phyloP scores from a whole-genome alignment of 257 asterid genomes.

The Solanum pinnatisectum region DNA sequence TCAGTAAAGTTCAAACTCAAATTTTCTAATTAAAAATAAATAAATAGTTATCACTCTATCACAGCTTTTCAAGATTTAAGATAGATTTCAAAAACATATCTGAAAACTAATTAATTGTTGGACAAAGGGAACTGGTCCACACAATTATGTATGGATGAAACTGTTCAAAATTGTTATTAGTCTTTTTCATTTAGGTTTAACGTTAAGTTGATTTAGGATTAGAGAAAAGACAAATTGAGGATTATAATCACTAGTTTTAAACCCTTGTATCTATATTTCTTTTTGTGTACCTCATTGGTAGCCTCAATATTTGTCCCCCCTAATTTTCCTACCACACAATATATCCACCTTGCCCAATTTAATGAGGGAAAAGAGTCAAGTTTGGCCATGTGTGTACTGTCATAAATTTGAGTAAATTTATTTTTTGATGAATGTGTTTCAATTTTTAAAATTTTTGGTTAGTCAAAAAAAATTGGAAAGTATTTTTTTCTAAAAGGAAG shows the following conservation, averaged over 20 bases:
- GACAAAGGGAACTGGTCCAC: not conserved
- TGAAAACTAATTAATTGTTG: not conserved
- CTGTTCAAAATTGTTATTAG: not conserved
- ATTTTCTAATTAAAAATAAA: not conserved
- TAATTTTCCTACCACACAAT: not conserved
- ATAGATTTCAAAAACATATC: not conserved
- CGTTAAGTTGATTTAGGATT: not conserved
- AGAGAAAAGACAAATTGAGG: not conserved
- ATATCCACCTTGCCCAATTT: not conserved
- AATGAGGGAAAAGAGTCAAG: not conserved
- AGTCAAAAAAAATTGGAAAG: too few relatives aligned
- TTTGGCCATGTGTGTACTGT: not conserved
- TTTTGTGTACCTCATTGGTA: not conserved
- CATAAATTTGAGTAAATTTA: not conserved
- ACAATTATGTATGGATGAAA: not conserved
- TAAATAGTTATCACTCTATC: not conserved
- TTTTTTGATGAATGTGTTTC: too few relatives aligned
- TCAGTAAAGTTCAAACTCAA: not conserved
- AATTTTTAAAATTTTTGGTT: too few relatives aligned
- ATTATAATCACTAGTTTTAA: not conserved
- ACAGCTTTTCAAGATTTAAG: not conserved
- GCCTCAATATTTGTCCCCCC: not conserved
- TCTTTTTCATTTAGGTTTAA: not conserved
- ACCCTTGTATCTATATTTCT: not conserved
- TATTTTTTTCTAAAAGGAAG: not conserved